phyloP scores from a whole-genome alignment of 108 stramenopile species.

The Skeletonema marinoi region DNA sequence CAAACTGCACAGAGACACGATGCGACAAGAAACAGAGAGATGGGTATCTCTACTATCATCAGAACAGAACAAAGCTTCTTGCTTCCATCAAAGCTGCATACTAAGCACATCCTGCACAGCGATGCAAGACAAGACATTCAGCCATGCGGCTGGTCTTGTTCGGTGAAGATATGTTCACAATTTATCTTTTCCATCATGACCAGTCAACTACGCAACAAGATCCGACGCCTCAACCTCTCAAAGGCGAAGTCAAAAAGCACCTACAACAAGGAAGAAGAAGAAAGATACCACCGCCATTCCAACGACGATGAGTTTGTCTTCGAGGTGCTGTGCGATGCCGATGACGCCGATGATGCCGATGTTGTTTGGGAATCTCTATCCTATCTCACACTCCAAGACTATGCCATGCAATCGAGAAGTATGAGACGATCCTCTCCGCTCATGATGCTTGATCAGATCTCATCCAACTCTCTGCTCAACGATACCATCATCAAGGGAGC shows the following conservation, averaged over 20 bases:
- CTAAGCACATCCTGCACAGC: no score
- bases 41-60: no score
- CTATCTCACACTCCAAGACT: not conserved
- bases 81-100: no score
- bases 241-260: not conserved
- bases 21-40: no score
- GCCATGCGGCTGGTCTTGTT: no score
- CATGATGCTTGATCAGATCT: not conserved
- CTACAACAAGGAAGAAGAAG: not conserved
- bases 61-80: no score
- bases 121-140: no score
- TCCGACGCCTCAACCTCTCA: not conserved
- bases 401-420: not conserved
- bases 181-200: not conserved
- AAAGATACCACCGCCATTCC: not conserved
- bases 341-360: not conserved
- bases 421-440: not conserved
- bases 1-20: no score
- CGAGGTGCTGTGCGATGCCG: not conserved
- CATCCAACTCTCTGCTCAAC: not conserved
- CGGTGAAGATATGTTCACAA: no score
- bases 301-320: slow-evolving; percentile 8
- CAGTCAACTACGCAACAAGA: not conserved
- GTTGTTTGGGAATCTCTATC: slow-evolving; percentile 7
- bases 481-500: slow-evolving; percentile 15